Evolutionary conservation across 192 early-diverging fungal species (phyloP).

Genomic region (Podila epicladia): DNA sequence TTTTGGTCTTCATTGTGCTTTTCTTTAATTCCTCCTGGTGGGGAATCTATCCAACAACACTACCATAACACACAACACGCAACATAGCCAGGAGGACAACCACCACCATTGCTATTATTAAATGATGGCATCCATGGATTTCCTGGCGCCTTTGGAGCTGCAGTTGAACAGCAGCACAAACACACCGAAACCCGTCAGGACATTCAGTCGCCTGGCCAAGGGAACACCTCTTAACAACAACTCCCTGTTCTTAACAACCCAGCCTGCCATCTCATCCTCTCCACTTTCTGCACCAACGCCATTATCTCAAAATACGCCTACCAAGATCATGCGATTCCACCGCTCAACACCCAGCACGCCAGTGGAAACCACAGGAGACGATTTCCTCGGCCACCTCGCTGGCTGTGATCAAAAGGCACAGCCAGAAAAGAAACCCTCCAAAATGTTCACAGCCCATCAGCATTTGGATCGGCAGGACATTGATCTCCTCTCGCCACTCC

Average conservation of each 20-base stretch:
- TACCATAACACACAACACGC: neutral
- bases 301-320: neutral
- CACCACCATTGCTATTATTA: neutral
- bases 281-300: neutral
- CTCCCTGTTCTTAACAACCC: neutral
- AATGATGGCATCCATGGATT: slow-evolving; percentile 4
- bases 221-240: neutral
- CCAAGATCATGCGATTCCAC: neutral
- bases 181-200: neutral
- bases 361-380: neutral
- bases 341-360: neutral
- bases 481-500: slow-evolving; percentile 1
- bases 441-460: slow-evolving; percentile 10
- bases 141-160: slow-evolving; percentile 4
- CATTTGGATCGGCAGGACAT: slow-evolving; percentile 11
- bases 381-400: slow-evolving; percentile 5
- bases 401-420: neutral
- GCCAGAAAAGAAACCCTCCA: neutral
- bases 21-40: too few species aligned
- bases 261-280: neutral
- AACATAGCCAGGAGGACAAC: neutral
- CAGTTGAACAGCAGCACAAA: neutral
- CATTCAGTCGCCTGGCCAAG: slow-evolving; percentile 17
- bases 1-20: neutral
- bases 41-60: neutral